A percentile compares a stretch with the other conserved stretches of the same genome.
These are phyloP conservation scores for Pelargonium nanum DNA, from an alignment of 345 rosid species.

Conservation along the genomic window DNA sequence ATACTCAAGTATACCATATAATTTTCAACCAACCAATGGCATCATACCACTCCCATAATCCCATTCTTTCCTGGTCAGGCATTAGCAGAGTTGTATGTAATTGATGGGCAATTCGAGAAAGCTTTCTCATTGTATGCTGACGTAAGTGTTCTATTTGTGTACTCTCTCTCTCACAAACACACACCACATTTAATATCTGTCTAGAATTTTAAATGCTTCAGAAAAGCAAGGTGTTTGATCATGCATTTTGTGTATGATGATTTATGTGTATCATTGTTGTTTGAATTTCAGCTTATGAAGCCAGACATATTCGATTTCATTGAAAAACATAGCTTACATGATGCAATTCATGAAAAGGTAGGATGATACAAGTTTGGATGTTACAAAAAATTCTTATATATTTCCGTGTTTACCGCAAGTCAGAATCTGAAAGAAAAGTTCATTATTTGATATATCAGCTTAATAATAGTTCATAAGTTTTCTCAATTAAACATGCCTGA, in stretches of 20 bases:
- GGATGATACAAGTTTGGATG: not conserved
- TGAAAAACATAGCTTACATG: conserved; percentile 77
- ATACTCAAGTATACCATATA: not conserved
- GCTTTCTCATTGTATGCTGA: conserved; percentile 91
- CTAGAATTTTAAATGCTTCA: not conserved
- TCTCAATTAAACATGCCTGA: not conserved
- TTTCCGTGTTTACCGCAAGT: not conserved
- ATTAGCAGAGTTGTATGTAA: conserved; percentile 79
- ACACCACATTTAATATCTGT: not conserved
- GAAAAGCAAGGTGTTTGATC: not conserved
- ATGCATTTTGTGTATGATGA: no score
- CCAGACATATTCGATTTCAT: conserved; percentile 78
- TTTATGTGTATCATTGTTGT: not conserved
- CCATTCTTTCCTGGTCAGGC: conserved; percentile 37
- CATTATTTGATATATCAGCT: not conserved
- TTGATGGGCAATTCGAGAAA: conserved; percentile 80
- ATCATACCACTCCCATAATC: not conserved
- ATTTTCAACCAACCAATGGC: not conserved
- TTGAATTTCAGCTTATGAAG: conserved; percentile 73
- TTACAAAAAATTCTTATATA: no score
- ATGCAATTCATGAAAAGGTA: conserved; percentile 89
- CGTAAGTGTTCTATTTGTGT: conserved; percentile 39
- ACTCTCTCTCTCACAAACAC: not conserved
- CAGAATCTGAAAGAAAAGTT: conserved; percentile 8
- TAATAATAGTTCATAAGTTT: no score